Percentiles rank a stretch among this genome's conserved stretches.
phyloP scores from a whole-genome alignment of 176 grass and related monocot species.

The Triticum turgidum region DNA sequence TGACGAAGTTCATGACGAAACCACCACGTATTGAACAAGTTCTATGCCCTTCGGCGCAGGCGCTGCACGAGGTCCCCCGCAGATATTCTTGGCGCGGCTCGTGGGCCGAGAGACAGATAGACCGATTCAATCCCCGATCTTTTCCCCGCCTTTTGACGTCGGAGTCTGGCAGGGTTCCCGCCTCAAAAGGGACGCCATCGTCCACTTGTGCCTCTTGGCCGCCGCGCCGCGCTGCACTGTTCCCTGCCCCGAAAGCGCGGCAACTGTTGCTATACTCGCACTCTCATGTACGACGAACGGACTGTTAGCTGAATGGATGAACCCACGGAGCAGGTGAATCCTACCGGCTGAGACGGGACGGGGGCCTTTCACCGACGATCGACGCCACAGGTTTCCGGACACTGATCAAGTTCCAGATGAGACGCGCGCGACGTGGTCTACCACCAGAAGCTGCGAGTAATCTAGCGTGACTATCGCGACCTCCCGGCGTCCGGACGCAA shows the following conservation, averaged over 20 bases:
- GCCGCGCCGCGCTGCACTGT: background rate
- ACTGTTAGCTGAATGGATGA: background rate
- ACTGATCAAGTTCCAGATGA: background rate
- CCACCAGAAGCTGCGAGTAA: background rate
- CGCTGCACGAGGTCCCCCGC: background rate
- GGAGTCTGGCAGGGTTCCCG: conserved; percentile 10
- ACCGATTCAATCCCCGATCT: background rate
- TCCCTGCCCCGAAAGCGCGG: background rate
- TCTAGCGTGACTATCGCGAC: background rate
- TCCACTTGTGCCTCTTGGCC: background rate
- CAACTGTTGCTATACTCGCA: background rate
- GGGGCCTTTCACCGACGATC: background rate
- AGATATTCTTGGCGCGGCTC: background rate
- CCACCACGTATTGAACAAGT: no score
- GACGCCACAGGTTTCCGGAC: background rate
- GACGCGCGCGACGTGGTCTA: background rate
- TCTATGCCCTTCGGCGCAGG: background rate
- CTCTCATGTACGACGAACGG: background rate
- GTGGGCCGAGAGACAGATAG: background rate
- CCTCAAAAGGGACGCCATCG: conserved; percentile 20
- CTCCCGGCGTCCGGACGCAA: background rate
- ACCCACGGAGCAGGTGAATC: no score
- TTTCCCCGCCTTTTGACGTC: background rate
- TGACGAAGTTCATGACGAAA: no score
- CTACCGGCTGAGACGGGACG: no score